phyloP scores from a whole-genome alignment of 2,329 filamentous ascomycete species.

The Septoria linicola region DNA sequence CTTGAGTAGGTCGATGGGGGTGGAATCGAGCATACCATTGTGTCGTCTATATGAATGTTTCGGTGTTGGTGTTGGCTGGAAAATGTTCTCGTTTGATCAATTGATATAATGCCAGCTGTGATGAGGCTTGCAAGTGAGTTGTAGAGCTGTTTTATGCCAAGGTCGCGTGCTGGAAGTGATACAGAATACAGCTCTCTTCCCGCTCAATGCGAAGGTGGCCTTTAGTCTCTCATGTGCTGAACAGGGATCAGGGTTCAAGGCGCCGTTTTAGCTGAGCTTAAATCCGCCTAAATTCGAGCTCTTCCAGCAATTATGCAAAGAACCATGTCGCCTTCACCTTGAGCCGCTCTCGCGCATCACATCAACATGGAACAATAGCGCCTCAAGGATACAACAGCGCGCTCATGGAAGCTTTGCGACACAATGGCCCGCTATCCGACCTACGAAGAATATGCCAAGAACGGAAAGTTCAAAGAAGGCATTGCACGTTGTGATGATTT shows the following conservation, averaged over 20 bases:
- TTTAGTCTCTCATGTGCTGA: slow-evolving; percentile 6
- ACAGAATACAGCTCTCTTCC: background rate
- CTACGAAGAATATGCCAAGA: slow-evolving; percentile 35
- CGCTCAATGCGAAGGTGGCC: slow-evolving; percentile 10
- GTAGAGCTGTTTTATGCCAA: background rate
- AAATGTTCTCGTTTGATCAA: background rate
- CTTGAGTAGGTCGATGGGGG: background rate
- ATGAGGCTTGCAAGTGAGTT: background rate
- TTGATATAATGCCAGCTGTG: background rate
- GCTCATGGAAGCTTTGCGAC: background rate
- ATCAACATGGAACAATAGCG: background rate
- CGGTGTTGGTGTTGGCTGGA: background rate
- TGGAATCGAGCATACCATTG: slow-evolving; percentile 7
- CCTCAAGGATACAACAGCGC: no score
- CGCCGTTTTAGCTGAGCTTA: slow-evolving; percentile 2
- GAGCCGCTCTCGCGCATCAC: background rate
- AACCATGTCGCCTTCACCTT: background rate
- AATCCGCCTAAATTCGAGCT: slow-evolving; percentile 1
- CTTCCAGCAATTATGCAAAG: background rate
- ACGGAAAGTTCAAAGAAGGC: slow-evolving; percentile 34
- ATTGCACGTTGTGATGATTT: slow-evolving; percentile 37
- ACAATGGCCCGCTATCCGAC: slow-evolving; percentile 38
- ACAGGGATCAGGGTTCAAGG: slow-evolving; percentile 4
- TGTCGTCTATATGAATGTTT: slow-evolving; percentile 1
- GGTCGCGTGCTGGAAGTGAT: background rate